Conservation (phyloP, 306 rosid genomes). For the Vigna trinervia region DNA sequence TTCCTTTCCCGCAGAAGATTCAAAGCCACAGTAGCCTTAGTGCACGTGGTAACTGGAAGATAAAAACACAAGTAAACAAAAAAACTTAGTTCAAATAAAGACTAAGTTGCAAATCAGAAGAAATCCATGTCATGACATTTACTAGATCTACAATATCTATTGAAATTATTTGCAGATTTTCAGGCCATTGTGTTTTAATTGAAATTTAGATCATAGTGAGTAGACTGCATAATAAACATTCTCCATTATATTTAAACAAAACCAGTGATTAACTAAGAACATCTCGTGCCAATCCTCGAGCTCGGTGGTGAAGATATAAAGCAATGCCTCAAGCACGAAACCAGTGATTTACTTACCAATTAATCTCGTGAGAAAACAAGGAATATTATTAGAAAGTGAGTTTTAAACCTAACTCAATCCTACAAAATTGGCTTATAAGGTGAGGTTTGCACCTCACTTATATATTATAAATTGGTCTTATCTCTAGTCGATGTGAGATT, state of each 20-base stretch:
- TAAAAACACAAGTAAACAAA: constrained; percentile 19
- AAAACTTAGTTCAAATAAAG: constrained; percentile 3
- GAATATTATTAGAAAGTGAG: background rate
- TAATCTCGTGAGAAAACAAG: background rate
- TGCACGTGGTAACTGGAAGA: constrained; percentile 67
- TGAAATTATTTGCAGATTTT: constrained; percentile 5
- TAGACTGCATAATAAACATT: background rate
- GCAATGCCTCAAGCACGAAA: background rate
- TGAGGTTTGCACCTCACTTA: too few relatives aligned
- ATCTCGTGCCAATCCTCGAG: too few relatives aligned
- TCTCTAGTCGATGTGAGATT: too few relatives aligned
- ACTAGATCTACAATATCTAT: constrained; percentile 24
- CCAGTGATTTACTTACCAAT: background rate
- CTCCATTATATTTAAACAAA: background rate
- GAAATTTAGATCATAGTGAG: background rate
- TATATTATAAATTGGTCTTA: too few relatives aligned
- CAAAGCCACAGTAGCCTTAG: constrained; percentile 72
- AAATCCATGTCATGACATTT: background rate
- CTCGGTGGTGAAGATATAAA: background rate
- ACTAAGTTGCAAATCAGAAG: constrained; percentile 11
- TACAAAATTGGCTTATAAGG: too few relatives aligned
- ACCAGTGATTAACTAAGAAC: too few relatives aligned
- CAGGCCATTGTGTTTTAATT: background rate
- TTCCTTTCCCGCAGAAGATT: constrained; percentile 72
- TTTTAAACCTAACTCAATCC: too few relatives aligned